Base-by-base conservation (phyloP, 2,329 filamentous ascomycete species). In the Epichloe sibirici region DNA sequence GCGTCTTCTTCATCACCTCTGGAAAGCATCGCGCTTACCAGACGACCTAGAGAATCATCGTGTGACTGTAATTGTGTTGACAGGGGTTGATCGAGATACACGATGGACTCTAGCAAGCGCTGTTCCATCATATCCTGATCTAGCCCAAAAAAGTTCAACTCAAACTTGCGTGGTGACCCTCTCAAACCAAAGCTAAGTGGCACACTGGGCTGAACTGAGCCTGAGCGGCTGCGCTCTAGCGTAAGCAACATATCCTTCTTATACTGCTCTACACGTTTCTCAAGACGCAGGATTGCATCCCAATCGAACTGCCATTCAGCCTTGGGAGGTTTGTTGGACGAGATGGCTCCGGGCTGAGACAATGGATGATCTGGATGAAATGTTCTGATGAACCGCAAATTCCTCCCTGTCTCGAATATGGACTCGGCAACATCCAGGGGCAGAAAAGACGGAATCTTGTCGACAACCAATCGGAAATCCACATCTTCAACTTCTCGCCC, bases 321-420 rank as follows among this genome's bases (percentile, higher is more conserved):
- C 13, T 66, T 65, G 3, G 86, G 84, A 12, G 82, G 77, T 6
- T 71, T 65, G 11, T 72, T 70, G 12, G 69, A 64, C 9, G 63
- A 58, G 5, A 80, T 64, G 5, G 76, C 69, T 28, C 73, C 70
- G n/a, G 72, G 61, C 43, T 73, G 74, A 13, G 80, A 77, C 43
- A 93, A 70, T 0, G 84, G 81, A 62, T 94, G 86, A 2, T 82
- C 73, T 5, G 86, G 78, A 62, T 93, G 86, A 58, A 85, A 81
- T 23, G 73, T 71, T 58, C 82, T 79, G 47, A 95, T 73, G 51
- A 93, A 82, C 7, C 86, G 79, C 47, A 95, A 68, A 63, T 86
- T 91, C 59, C 78, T 80, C 4, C 88, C 89, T 3, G 83, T 86
- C 63, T 94, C 88, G 57, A 91, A 90, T n/a, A 93, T 80, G 5